Evolutionary conservation across 129 eudicot species (phyloP), one percentile per base, ranked within the genome.

Genomic region (Smallanthus sonchifolius): DNA sequence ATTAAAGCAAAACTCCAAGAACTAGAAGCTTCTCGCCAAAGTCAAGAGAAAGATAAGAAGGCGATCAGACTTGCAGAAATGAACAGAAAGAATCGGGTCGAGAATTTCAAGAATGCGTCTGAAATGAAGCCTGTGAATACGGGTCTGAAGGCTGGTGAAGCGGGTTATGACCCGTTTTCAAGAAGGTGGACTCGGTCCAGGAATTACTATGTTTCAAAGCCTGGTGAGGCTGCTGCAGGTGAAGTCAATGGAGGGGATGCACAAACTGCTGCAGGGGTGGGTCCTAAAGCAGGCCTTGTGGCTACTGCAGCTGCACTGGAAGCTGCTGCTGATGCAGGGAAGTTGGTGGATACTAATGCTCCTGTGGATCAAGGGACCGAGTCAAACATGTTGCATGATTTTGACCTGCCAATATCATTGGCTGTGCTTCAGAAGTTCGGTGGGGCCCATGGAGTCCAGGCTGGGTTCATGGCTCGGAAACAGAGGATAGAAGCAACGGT

Each of bases 151-250:
- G 95, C 94, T 37, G 98, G 98, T 67, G 96, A 93, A 73, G 97
- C 96, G 3, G 98, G 98, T 59, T 93, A 93, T 60, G 98, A 93
- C 79, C 98, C 98, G n/a, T 93, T 93, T 74, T 93, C 98, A 13
- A 90, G 98, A 66, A 84, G 98, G 72, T 93, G 98, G 98, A 93
- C 98, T 1, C 87, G 98, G 78, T 90, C 97, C 0, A 86, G 87
- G 79, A 93, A 93, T 72, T 93, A 93, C 73, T 93, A 92, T 76
- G 85, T 84, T 42, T 67, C 91, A 6, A 86, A 85, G 66, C 70
- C 80, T 10, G 80, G 73, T n/a, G 89, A 77, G 67, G 86, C 35
- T 4, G 87, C 73, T n/a, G 87, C 73, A 48, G 90, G 47, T 0
- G 86, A 67, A 72, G 73, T 69, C 40, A 72, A 69, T 51, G 90